A percentile compares a stretch with the other conserved stretches of the same genome.
These are phyloP conservation scores for Alopecurus myosuroides DNA, from an alignment of 176 grass and related monocot species.

Conservation along the genomic window DNA sequence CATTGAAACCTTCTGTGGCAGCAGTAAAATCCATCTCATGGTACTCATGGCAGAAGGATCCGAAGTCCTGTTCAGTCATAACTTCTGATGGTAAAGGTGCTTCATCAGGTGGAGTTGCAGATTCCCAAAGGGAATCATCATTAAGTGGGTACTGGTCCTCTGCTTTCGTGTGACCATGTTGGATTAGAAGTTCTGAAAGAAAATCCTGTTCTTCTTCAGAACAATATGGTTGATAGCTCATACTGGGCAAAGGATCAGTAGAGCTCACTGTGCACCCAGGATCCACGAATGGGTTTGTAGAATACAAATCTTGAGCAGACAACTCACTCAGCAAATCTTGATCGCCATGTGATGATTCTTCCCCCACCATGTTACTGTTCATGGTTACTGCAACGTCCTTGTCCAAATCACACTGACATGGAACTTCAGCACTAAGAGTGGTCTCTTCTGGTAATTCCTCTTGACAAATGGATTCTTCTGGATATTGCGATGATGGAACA, in stretches of 20 bases:
- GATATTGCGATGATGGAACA: constrained; percentile 9
- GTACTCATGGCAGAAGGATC: constrained; percentile 43
- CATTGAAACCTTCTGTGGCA: constrained; percentile 7
- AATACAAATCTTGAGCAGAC: constrained; percentile 39
- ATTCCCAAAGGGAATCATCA: constrained; percentile 61
- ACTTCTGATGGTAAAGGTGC: constrained; percentile 37
- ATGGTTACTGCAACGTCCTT: constrained; percentile 20
- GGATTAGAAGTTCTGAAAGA: constrained; percentile 43
- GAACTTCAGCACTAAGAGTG: constrained; percentile 19
- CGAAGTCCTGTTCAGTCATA: constrained; percentile 53
- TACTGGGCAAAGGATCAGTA: constrained; percentile 17
- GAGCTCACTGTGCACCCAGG: constrained; percentile 13
- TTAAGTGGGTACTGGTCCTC: constrained; percentile 19
- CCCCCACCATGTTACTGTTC: constrained; percentile 5
- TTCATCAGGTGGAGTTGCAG: constrained; percentile 60
- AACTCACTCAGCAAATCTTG: constrained; percentile 15
- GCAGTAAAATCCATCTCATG: constrained; percentile 37
- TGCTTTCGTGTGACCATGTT: constrained; percentile 25
- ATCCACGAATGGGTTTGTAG: constrained; percentile 47
- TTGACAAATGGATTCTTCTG: constrained; percentile 25
- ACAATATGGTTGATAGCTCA: constrained; percentile 16
- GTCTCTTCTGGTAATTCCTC: constrained; percentile 26
- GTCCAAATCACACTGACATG: constrained; percentile 16
- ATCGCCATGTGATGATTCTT: constrained; percentile 20
- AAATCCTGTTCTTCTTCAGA: constrained; percentile 50